Evolutionary conservation across 495 filamentous ascomycete genomes (phyloP).

Genomic region (Articulospora tetracladia): DNA sequence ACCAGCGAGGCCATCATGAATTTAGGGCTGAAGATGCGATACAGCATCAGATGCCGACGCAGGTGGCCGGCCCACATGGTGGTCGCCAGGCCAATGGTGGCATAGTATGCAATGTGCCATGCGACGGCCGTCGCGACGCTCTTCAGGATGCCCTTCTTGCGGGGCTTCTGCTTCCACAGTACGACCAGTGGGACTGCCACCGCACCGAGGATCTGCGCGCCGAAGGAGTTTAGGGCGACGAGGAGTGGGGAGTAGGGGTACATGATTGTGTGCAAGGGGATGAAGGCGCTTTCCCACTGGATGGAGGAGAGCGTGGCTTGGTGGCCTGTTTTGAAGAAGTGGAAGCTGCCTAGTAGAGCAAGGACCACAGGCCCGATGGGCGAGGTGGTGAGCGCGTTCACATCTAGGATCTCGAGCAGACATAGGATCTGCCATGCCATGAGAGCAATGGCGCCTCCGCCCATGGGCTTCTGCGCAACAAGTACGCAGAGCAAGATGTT

Average conservation of each 20-base stretch:
- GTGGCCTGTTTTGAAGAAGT: slow-evolving; percentile 98
- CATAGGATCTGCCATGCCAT: slow-evolving; percentile 82
- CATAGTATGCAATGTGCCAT: slow-evolving; percentile 75
- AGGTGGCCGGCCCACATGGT: slow-evolving; percentile 77
- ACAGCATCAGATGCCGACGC: slow-evolving; percentile 91
- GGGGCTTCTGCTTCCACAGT: slow-evolving; percentile 76
- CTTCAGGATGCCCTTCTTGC: slow-evolving; percentile 57
- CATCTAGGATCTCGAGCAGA: slow-evolving; percentile 83
- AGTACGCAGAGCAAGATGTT: slow-evolving; percentile 72
- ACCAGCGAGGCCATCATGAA: slow-evolving; percentile 81
- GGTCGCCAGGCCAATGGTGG: slow-evolving; percentile 74
- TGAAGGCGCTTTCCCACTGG: slow-evolving; percentile 97
- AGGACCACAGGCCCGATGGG: slow-evolving; percentile 81
- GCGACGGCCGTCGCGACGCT: slow-evolving; percentile 64
- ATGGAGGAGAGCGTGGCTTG: slow-evolving; percentile 84
- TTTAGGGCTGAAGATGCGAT: slow-evolving; percentile 87
- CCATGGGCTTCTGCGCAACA: slow-evolving; percentile 93
- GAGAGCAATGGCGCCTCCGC: slow-evolving; percentile 74
- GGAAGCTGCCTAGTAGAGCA: slow-evolving; percentile 79
- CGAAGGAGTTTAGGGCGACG: slow-evolving; percentile 82
- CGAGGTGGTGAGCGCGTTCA: slow-evolving; percentile 61
- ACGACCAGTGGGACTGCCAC: slow-evolving; percentile 74
- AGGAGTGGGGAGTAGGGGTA: slow-evolving; percentile 88
- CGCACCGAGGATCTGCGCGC: slow-evolving; percentile 78
- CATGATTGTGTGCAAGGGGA: slow-evolving; percentile 73